A percentile compares a stretch with the other conserved stretches of the same genome.
Evolutionary conservation across 441 rosid genomes (phyloP).

Genomic region (Kokia cookei): DNA sequence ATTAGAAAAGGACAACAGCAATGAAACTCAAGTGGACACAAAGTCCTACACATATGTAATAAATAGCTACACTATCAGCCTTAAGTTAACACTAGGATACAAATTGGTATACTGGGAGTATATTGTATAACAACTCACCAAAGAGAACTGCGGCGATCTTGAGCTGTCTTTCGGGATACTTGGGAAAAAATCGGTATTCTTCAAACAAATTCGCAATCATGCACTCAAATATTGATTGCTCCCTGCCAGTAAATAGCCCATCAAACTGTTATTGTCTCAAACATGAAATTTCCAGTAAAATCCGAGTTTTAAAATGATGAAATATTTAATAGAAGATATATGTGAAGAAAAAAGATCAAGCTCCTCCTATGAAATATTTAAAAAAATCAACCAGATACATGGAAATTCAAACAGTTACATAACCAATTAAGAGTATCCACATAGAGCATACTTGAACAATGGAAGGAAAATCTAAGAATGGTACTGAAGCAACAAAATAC

Average conservation of each 20-base stretch:
- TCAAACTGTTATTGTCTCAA: neutral
- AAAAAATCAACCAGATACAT: neutral
- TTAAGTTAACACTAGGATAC: neutral
- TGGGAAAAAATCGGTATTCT: slow-evolving; percentile 94
- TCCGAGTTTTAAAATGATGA: neutral
- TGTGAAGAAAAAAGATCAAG: neutral
- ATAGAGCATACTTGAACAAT: neutral
- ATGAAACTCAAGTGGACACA: neutral
- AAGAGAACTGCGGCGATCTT: slow-evolving; percentile 91
- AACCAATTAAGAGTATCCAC: neutral
- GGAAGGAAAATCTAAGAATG: neutral
- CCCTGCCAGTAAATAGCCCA: slow-evolving; percentile 53
- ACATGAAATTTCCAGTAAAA: neutral
- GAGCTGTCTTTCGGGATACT: slow-evolving; percentile 96
- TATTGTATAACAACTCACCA: slow-evolving; percentile 54
- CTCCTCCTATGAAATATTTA: neutral
- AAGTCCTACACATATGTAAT: neutral
- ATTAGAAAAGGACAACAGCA: neutral
- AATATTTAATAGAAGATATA: neutral
- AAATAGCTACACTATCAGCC: neutral
- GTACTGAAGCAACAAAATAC: slow-evolving; percentile 23
- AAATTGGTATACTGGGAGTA: neutral
- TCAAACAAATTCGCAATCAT: slow-evolving; percentile 96
- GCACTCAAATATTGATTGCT: slow-evolving; percentile 83
- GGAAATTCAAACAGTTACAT: neutral